Percentiles rank a stretch among this genome's conserved stretches.
Conservation (phyloP, 2,329 filamentous ascomycete species). For the Paraphaeosphaeria minitans region DNA sequence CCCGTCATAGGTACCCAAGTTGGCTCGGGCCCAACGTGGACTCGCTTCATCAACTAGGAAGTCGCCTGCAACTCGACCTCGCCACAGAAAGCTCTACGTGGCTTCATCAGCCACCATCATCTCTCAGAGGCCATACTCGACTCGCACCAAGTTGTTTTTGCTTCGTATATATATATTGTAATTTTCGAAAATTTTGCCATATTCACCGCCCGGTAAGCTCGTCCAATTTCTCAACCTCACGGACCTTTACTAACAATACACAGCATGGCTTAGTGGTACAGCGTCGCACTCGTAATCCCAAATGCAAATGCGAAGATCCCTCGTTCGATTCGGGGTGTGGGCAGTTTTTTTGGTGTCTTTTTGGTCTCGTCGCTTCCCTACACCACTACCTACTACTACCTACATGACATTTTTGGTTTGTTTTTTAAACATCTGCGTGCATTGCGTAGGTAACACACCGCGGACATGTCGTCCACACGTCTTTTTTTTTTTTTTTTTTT, state of each 20-base stretch:
- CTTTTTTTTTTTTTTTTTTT: too few relatives aligned
- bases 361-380: background rate
- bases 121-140: too few relatives aligned
- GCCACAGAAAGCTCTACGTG: background rate
- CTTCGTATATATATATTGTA: background rate
- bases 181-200: background rate
- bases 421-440: too few relatives aligned
- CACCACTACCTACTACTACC: too few relatives aligned
- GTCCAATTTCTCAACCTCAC: background rate
- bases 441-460: too few relatives aligned
- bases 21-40: background rate
- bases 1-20: background rate
- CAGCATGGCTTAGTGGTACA: conserved; percentile 11
- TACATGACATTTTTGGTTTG: too few relatives aligned
- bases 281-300: conserved; percentile 8
- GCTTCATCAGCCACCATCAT: background rate
- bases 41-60: background rate
- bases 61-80: background rate
- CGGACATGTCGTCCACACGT: too few relatives aligned
- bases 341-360: conserved; percentile 1
- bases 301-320: conserved; percentile 5
- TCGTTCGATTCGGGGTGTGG: conserved; percentile 10
- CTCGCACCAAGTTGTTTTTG: too few relatives aligned
- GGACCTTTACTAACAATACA: background rate
- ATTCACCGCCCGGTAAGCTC: background rate